Evolutionary conservation across 2,329 filamentous ascomycete genomes (phyloP), one percentile per base, ranked within the genome.

Genomic region (Graphiopsis chlorocephala): DNA sequence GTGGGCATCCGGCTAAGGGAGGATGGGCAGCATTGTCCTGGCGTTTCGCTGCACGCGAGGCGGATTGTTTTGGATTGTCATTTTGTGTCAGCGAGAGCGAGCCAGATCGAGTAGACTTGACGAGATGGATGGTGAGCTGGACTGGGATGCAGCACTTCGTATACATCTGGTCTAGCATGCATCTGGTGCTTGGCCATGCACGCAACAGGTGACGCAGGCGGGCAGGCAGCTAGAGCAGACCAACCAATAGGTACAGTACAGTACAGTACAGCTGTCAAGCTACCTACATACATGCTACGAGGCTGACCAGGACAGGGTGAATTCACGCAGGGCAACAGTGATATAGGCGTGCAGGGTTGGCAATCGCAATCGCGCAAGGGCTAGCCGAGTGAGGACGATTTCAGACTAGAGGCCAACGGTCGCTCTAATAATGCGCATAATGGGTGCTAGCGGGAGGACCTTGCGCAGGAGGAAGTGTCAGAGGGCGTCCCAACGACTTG

Each of bases 281-380:
- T n/a, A n/a, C 15, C 14, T 45, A n/a, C 14, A 28, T 8, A 17
- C 23, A 26, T 15, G 50, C 25, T 12, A 28, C 50, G 29, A n/a
- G 25, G 26, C n/a, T 31, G 26, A 17, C 10, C n/a, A n/a, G n/a
- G 38, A 10, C 10, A 45, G 38, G 38, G 38, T 45, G 38, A 53
- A 31, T 28, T 11, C 17, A n/a, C 17, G 48, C 50, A 29, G 50
- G 26, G 50, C 14, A 12, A 17, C 6, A n/a, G 50, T 20, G 23
- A 53, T 53, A 53, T 53, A 53, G 26, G 50, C 29, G 26, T 53
- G 50, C 50, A 53, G 50, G 26, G 28, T 53, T 31, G 55, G n/a
- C 31, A 45, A 58, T 58, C 33, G 55, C 31, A 42, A 58, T 58
- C 33, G 55, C 55, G 55, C 55, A 58, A 58, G 55, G 55, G 55